Evolutionary conservation across 441 rosid genomes (phyloP), one percentile per base, ranked within the genome.

Genomic region (Euphorbia corollata): DNA sequence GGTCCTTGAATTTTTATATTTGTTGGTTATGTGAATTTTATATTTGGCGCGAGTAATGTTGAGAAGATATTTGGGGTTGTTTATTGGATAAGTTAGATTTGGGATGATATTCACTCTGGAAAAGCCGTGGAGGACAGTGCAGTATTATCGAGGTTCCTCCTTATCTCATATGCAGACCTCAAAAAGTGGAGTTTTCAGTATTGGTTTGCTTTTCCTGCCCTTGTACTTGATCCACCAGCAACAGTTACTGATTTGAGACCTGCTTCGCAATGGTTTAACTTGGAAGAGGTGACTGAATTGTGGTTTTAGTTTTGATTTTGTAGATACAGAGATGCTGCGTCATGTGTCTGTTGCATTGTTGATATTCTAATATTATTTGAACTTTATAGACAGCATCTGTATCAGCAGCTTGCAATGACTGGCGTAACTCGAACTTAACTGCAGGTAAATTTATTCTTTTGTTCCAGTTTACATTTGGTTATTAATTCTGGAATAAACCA

Each of bases 121-220:
- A 86, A 82, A 79, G 96, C 96, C 32, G 51, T 86, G 73, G 92
- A 87, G 77, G 91, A 93, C 60, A 64, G 80, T 81, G 77, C 89
- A 23, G 55, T 78, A 36, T 75, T 91, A 55, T 83, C 88, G 27
- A 85, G 96, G 82, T 88, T 93, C 72, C 83, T 93, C 11, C 80
- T 93, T 64, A 84, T 91, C 73, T 89, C 99, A 0, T 93, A 82
- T 43, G 96, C 96, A 0, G 97, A 93, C 82, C 80, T 93, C 65
- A 93, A 93, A 58, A 91, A 85, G 54, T 91, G 99, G 99, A 91
- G 74, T 65, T 93, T 93, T 68, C 85, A 83, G 69, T 93, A 93
- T 70, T 84, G 96, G 91, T 82, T 93, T 85, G 93, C 96, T 22
- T 93, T 93, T 67, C 97, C 97, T 69, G 96, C 92, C 32, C 81